A percentile compares a stretch with the other conserved stretches of the same genome.
phyloP scores from a whole-genome alignment of 768 basidiomycete genomes.

The Bullera alba region DNA sequence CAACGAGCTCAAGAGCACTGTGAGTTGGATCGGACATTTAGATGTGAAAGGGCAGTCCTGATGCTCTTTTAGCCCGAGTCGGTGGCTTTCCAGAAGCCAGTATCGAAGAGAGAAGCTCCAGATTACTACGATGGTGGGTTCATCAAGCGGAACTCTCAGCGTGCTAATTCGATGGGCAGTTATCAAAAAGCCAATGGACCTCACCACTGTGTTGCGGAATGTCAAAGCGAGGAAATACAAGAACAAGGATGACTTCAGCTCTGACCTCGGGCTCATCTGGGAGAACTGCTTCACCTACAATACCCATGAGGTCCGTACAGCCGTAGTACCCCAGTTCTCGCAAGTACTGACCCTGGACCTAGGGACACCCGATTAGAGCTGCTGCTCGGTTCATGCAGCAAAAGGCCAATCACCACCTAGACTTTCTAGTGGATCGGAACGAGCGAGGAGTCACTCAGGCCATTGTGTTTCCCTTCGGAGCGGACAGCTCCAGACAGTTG shows the following conservation, averaged over 20 bases:
- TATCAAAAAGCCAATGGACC: constrained; percentile 91
- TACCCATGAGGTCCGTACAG: constrained; percentile 65
- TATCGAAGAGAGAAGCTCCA: constrained; percentile 78
- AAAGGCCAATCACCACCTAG: constrained; percentile 78
- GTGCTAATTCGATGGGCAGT: constrained; percentile 52
- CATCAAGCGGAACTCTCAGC: constrained; percentile 6
- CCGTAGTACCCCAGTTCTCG: background rate
- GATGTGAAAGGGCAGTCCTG: constrained; percentile 29
- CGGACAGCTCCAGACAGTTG: too few species aligned
- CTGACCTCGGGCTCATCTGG: constrained; percentile 95
- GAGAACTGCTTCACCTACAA: constrained; percentile 91
- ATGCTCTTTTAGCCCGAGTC: constrained; percentile 60
- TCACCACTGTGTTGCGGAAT: constrained; percentile 85
- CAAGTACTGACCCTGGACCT: constrained; percentile 1
- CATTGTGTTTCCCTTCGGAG: constrained; percentile 5
- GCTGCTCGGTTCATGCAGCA: constrained; percentile 71
- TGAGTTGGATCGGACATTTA: constrained; percentile 44
- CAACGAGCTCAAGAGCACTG: constrained; percentile 65
- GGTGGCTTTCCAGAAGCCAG: constrained; percentile 87
- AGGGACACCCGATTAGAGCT: constrained; percentile 83
- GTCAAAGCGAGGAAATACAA: constrained; percentile 88
- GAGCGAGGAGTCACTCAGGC: constrained; percentile 47
- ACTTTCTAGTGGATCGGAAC: constrained; percentile 80
- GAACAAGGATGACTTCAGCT: constrained; percentile 85
- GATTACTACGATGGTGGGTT: constrained; percentile 84